Conservation (phyloP, 129 eudicot genomes). For the Ambrosia trifida region DNA sequence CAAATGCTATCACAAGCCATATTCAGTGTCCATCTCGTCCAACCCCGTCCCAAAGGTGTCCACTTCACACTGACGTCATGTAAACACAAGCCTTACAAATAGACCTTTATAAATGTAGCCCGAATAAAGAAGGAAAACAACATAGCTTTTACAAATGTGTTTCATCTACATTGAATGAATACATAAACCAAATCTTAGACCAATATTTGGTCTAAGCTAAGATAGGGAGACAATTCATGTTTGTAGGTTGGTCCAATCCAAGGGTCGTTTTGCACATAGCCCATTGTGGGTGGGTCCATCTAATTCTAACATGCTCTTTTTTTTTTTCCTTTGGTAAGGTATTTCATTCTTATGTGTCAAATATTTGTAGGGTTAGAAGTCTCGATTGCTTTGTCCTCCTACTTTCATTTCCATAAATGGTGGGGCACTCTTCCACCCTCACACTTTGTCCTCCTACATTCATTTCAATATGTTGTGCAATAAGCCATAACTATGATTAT, state of each 20-base stretch:
- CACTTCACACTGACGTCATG: background rate
- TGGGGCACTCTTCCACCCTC: constrained; percentile 23
- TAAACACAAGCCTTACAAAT: background rate
- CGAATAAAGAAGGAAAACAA: background rate
- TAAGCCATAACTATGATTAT: background rate
- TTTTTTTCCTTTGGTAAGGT: background rate
- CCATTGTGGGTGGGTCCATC: constrained; percentile 35
- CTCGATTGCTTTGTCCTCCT: constrained; percentile 33
- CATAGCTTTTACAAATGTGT: background rate
- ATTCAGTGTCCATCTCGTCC: no score
- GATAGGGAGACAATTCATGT: constrained; percentile 29
- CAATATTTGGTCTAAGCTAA: constrained; percentile 18
- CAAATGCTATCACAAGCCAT: no score
- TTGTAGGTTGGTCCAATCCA: constrained; percentile 35
- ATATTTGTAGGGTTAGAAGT: constrained; percentile 41
- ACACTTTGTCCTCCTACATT: background rate
- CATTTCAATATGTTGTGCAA: background rate
- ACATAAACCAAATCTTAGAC: constrained; percentile 27
- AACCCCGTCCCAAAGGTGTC: background rate
- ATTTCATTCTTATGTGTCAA: constrained; percentile 19
- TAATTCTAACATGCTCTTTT: constrained; percentile 35
- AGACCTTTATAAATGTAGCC: background rate
- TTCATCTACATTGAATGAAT: constrained; percentile 13
- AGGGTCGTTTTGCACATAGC: constrained; percentile 33
- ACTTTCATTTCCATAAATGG: constrained; percentile 20